Percentiles rank a stretch among this genome's conserved stretches.
Evolutionary conservation across 371 early-diverging fungal species (phyloP).

Genomic region (Coemansia linderi): DNA sequence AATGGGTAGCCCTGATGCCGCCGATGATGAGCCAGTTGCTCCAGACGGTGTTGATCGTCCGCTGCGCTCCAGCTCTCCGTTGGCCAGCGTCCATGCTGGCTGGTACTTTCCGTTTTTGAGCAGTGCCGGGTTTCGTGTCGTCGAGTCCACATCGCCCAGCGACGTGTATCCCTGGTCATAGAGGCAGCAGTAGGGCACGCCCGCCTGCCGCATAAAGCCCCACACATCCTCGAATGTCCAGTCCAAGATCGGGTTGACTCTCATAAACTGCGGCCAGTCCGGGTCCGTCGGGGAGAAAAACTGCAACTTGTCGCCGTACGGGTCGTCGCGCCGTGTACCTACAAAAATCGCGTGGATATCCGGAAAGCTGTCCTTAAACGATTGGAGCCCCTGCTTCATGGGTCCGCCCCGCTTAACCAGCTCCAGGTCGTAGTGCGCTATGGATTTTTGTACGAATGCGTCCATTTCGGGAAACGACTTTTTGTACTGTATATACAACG

Average conservation of each 20-base stretch:
- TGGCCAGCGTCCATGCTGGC: constrained; percentile 50
- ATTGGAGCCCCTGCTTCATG: constrained; percentile 78
- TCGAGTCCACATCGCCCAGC: constrained; percentile 83
- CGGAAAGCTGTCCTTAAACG: constrained; percentile 63
- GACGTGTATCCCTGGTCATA: constrained; percentile 97
- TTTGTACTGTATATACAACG: constrained; percentile 75
- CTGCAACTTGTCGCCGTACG: constrained; percentile 70
- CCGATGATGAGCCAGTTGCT: constrained; percentile 1
- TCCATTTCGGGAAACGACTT: constrained; percentile 89
- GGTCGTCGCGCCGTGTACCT: constrained; percentile 91
- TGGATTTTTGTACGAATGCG: constrained; percentile 75
- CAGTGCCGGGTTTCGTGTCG: constrained; percentile 80
- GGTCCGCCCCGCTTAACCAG: constrained; percentile 68
- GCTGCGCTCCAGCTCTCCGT: constrained; percentile 48
- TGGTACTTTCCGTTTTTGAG: constrained; percentile 44
- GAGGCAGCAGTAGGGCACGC: constrained; percentile 84
- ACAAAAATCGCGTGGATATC: constrained; percentile 82
- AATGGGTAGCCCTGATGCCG: neutral
- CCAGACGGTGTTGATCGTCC: constrained; percentile 29
- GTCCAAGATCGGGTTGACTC: constrained; percentile 90
- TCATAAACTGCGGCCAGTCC: constrained; percentile 91
- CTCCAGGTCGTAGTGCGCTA: constrained; percentile 66
- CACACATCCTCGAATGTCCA: constrained; percentile 89
- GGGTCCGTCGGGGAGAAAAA: constrained; percentile 77
- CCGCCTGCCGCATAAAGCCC: constrained; percentile 70